Evolutionary conservation across 768 basidiomycete genomes (phyloP).

Genomic region (Cystobasidium tubakii): DNA sequence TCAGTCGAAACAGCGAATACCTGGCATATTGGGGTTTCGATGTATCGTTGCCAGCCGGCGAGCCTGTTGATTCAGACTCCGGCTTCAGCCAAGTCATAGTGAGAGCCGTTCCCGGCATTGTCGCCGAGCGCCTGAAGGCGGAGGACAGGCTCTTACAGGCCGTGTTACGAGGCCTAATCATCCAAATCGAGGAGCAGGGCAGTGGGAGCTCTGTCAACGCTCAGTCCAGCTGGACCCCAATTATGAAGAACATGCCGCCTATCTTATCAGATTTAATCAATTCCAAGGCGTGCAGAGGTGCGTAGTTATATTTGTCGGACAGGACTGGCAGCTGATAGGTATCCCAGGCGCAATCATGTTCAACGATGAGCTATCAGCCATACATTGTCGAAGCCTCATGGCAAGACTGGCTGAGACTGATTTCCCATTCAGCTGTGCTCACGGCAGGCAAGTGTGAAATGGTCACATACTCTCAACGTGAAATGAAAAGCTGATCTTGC

Average conservation of each 20-base stretch:
- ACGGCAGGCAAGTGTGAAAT: slow-evolving; percentile 55
- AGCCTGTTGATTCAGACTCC: slow-evolving; percentile 44
- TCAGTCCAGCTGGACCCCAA: not conserved
- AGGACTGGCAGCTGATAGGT: slow-evolving; percentile 7
- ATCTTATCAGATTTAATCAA: slow-evolving; percentile 77
- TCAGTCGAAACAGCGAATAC: slow-evolving; percentile 52
- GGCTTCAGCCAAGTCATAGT: slow-evolving; percentile 66
- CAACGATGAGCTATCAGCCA: slow-evolving; percentile 65
- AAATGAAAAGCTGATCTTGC: not conserved
- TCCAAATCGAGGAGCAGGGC: slow-evolving; percentile 38
- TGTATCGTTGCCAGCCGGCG: slow-evolving; percentile 51
- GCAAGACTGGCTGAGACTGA: slow-evolving; percentile 62
- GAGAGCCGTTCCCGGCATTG: slow-evolving; percentile 61
- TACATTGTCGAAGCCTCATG: slow-evolving; percentile 68
- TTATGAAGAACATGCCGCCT: slow-evolving; percentile 53
- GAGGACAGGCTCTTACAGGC: slow-evolving; percentile 44
- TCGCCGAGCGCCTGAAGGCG: slow-evolving; percentile 54
- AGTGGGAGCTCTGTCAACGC: not conserved
- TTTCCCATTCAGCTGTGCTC: slow-evolving; percentile 93
- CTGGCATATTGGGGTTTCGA: slow-evolving; percentile 67
- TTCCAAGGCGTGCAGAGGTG: slow-evolving; percentile 92
- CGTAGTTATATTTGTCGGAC: slow-evolving; percentile 42
- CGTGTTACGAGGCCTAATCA: slow-evolving; percentile 52
- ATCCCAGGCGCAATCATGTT: slow-evolving; percentile 89
- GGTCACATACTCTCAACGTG: not conserved